Percentiles rank a stretch among this genome's conserved stretches.
Evolutionary conservation across 768 basidiomycete genomes (phyloP).

Genomic region (Xerocomellus intermedius): DNA sequence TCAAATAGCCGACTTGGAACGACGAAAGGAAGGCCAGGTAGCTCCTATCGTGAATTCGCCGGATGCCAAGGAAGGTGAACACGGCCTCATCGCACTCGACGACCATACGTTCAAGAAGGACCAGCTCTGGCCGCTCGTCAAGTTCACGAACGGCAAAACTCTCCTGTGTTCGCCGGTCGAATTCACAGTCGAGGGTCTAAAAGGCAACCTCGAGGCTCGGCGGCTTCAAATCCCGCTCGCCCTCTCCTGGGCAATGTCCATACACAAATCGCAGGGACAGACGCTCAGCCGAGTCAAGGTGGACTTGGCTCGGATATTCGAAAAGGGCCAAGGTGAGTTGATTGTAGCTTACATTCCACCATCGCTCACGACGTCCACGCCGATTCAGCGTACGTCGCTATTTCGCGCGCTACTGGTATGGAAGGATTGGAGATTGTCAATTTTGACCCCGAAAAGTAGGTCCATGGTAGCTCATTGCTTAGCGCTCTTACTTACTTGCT

Average conservation of each 20-base stretch:
- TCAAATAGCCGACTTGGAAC: constrained; percentile 30
- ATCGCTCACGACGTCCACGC: background rate
- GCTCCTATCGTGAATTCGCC: background rate
- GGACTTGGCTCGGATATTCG: constrained; percentile 87
- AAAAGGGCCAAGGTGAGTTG: constrained; percentile 59
- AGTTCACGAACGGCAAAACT: constrained; percentile 31
- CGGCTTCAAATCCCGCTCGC: constrained; percentile 71
- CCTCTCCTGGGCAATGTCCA: constrained; percentile 96
- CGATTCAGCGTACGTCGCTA: constrained; percentile 33
- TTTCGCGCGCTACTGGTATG: constrained; percentile 41
- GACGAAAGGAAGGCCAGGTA: constrained; percentile 8
- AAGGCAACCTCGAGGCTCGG: constrained; percentile 35
- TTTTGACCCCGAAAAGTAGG: constrained; percentile 35
- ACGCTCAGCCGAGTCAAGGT: constrained; percentile 93
- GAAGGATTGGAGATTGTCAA: constrained; percentile 40
- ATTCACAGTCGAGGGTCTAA: constrained; percentile 35
- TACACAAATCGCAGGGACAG: constrained; percentile 98
- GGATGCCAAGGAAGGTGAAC: background rate
- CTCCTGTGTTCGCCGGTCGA: constrained; percentile 34
- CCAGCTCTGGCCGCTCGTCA: constrained; percentile 35
- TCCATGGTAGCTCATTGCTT: background rate
- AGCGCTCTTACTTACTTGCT: background rate
- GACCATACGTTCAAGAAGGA: constrained; percentile 11
- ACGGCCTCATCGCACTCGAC: constrained; percentile 22
- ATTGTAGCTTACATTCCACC: background rate